These are phyloP conservation scores for Stereum hirsutum DNA, from an alignment of 1,284 basidiomycete genomes.

Conservation along the genomic window DNA sequence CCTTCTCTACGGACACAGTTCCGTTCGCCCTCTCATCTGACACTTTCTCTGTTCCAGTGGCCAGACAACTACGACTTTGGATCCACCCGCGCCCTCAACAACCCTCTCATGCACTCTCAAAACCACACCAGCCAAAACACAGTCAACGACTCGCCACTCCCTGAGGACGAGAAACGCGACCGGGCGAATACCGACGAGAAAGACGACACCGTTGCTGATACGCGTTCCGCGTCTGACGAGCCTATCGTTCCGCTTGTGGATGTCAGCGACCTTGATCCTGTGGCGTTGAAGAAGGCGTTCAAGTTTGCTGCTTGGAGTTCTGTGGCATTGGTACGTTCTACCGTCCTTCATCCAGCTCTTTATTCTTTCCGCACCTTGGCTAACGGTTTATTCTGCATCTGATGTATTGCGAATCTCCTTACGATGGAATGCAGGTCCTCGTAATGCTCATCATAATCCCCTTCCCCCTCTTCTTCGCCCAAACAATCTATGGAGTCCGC, in stretches of 20 bases:
- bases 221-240: slow-evolving; percentile 21
- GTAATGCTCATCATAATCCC: slow-evolving; percentile 68
- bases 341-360: background rate
- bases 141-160: too few species aligned
- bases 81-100: slow-evolving; percentile 69
- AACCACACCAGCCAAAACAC: too few species aligned
- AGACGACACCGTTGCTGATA: slow-evolving; percentile 11
- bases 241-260: slow-evolving; percentile 24
- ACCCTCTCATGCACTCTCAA: slow-evolving; percentile 16
- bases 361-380: too few species aligned
- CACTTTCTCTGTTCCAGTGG: slow-evolving; percentile 33
- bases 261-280: slow-evolving; percentile 53
- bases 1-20: background rate
- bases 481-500: slow-evolving; percentile 55
- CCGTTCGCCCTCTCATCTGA: background rate
- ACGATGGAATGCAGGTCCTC: slow-evolving; percentile 34
- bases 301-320: slow-evolving; percentile 69
- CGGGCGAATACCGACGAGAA: slow-evolving; percentile 29
- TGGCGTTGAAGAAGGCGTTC: slow-evolving; percentile 61
- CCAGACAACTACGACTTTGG: slow-evolving; percentile 80
- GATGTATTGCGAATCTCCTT: background rate
- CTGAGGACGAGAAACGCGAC: slow-evolving; percentile 1
- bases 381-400: too few species aligned
- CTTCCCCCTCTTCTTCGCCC: slow-evolving; percentile 76
- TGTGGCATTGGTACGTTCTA: slow-evolving; percentile 46